phyloP scores from a whole-genome alignment of 2,329 filamentous ascomycete genomes.

The Claviceps spartinae region DNA sequence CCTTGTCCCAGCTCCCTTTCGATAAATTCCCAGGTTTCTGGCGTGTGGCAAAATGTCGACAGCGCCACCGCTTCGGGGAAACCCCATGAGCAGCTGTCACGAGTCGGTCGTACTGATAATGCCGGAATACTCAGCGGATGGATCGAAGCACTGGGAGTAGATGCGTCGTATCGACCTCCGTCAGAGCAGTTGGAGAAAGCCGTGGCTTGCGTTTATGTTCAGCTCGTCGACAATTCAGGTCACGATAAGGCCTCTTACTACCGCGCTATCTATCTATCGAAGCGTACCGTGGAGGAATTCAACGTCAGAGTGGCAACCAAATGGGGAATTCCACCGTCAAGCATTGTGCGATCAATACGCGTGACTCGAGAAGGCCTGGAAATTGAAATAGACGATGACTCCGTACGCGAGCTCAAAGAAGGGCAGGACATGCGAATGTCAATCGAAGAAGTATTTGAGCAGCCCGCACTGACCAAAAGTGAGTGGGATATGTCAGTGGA shows the following conservation, averaged over 20 bases:
- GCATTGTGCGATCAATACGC: constrained; percentile 57
- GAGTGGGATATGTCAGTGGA: constrained; percentile 53
- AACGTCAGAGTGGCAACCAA: constrained; percentile 61
- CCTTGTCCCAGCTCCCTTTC: constrained; percentile 54
- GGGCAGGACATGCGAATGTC: constrained; percentile 84
- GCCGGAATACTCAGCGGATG: constrained; percentile 59
- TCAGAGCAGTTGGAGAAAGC: constrained; percentile 54
- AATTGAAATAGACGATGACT: constrained; percentile 82
- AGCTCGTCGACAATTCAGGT: constrained; percentile 37
- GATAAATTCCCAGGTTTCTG: constrained; percentile 41
- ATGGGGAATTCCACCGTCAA: constrained; percentile 62
- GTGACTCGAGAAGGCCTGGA: constrained; percentile 63
- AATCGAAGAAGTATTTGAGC: constrained; percentile 33
- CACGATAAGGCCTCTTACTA: constrained; percentile 50
- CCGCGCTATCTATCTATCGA: constrained; percentile 71
- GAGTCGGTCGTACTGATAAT: constrained; percentile 40
- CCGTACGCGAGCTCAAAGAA: constrained; percentile 70
- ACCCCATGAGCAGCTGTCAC: constrained; percentile 39
- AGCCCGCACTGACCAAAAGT: constrained; percentile 26
- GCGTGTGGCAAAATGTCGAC: constrained; percentile 44
- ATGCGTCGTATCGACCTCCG: constrained; percentile 69
- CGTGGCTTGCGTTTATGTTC: constrained; percentile 81
- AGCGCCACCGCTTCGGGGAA: constrained; percentile 31
- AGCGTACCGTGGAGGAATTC: constrained; percentile 64
- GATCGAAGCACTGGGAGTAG: constrained; percentile 89